Evolutionary conservation across 2,329 filamentous ascomycete species (phyloP).

Genomic region (Gremmenia infestans): DNA sequence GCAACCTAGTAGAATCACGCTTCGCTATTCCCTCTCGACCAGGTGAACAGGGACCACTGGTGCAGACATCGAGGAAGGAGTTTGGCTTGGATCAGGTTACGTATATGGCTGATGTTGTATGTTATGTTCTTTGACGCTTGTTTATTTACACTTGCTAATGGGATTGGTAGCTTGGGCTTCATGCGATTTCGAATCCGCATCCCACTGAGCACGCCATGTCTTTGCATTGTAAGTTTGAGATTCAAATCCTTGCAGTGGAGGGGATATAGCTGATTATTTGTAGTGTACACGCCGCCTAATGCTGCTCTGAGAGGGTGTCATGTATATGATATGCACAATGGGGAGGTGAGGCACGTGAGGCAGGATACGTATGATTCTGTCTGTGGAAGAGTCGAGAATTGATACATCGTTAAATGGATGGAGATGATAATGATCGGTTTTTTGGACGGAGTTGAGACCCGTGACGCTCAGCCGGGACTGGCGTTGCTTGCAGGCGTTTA

Average conservation of each 20-base stretch:
- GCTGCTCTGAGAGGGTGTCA: conserved; percentile 78
- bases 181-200: conserved; percentile 74
- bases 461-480: too few species aligned
- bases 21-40: conserved; percentile 51
- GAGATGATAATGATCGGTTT: too few species aligned
- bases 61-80: conserved; percentile 45
- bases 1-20: conserved; percentile 71
- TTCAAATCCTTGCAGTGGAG: neutral
- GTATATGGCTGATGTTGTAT: conserved; percentile 77
- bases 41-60: conserved; percentile 9
- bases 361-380: conserved; percentile 69
- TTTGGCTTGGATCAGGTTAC: conserved; percentile 71
- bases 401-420: neutral
- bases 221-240: conserved; percentile 51
- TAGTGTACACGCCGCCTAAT: conserved; percentile 82
- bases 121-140: neutral
- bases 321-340: conserved; percentile 72
- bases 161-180: conserved; percentile 59
- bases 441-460: too few species aligned
- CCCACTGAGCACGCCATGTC: conserved; percentile 73
- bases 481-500: too few species aligned
- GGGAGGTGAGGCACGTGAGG: conserved; percentile 65
- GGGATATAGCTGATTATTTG: too few species aligned
- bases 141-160: neutral
- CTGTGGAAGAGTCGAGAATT: neutral